Conservation (phyloP, 2,329 filamentous ascomycete species). For the Macrophomina pseudophaseolina region DNA sequence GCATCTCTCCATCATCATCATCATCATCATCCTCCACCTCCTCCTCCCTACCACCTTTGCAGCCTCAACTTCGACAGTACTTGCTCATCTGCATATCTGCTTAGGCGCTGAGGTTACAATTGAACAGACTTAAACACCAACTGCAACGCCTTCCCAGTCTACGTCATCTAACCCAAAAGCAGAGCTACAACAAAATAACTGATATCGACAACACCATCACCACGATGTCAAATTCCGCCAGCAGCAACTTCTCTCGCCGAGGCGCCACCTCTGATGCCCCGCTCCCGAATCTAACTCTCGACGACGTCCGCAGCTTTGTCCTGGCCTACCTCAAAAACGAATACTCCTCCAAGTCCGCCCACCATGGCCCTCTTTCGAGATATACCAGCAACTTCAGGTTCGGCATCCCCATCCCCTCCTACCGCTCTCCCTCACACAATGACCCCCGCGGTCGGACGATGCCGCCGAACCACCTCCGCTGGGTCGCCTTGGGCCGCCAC, state of each 20-base stretch:
- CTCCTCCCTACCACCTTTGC: background rate
- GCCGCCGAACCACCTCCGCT: background rate
- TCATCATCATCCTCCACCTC: background rate
- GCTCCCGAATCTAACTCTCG: background rate
- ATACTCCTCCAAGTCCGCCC: background rate
- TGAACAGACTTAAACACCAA: too few species aligned
- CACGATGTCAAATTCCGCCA: too few species aligned
- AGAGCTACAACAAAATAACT: background rate
- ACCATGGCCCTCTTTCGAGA: background rate
- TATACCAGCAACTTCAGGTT: background rate
- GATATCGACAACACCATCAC: too few species aligned
- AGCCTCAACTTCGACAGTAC: background rate
- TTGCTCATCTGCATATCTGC: background rate
- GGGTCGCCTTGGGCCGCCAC: background rate
- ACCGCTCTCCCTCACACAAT: too few species aligned
- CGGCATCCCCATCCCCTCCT: background rate
- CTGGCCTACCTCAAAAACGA: slow-evolving; percentile 12
- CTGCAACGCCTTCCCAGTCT: too few species aligned
- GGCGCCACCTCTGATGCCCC: too few species aligned
- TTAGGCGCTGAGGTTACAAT: too few species aligned
- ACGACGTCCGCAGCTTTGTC: background rate
- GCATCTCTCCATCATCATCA: too few species aligned
- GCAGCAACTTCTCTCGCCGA: background rate
- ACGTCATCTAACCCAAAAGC: too few species aligned
- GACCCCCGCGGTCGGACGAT: background rate